Evolutionary conservation across 2,329 filamentous ascomycete species (phyloP).

Genomic region (Fusarium sp.): DNA sequence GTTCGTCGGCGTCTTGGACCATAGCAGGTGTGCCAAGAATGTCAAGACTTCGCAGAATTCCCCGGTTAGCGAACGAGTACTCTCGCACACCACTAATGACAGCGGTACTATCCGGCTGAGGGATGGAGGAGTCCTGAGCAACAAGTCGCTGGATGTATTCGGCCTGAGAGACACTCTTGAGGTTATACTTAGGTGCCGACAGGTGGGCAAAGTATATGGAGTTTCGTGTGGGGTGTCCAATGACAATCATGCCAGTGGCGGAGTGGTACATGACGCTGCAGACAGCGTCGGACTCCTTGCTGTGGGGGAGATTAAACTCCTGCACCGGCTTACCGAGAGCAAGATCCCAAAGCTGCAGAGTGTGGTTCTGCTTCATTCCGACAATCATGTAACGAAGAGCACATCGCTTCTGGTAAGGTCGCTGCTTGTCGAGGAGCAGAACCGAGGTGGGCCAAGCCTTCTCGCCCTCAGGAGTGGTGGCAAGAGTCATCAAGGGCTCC

Average conservation of each 20-base stretch:
- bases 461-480: conserved; percentile 86
- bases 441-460: conserved; percentile 98
- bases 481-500: conserved; percentile 85
- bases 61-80: conserved; percentile 89
- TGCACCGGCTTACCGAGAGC: conserved; percentile 95
- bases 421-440: conserved; percentile 93
- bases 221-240: conserved; percentile 96
- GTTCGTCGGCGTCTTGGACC: conserved; percentile 72
- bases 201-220: conserved; percentile 97
- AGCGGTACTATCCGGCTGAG: conserved; percentile 91
- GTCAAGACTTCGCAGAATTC: conserved; percentile 88
- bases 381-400: conserved; percentile 96
- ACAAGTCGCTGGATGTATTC: conserved; percentile 85
- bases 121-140: conserved; percentile 76
- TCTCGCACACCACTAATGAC: conserved; percentile 97
- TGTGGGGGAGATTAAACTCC: conserved; percentile 95
- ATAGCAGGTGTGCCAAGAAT: conserved; percentile 80
- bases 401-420: conserved; percentile 89
- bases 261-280: conserved; percentile 97
- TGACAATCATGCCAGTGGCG: conserved; percentile 89
- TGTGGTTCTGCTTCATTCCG: conserved; percentile 99
- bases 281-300: conserved; percentile 96
- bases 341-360: conserved; percentile 97
- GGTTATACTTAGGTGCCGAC: conserved; percentile 91
- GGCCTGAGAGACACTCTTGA: conserved; percentile 86